Evolutionary conservation across 805 yeast genomes (phyloP).

Genomic region (Metschnikowia santaceciliae): DNA sequence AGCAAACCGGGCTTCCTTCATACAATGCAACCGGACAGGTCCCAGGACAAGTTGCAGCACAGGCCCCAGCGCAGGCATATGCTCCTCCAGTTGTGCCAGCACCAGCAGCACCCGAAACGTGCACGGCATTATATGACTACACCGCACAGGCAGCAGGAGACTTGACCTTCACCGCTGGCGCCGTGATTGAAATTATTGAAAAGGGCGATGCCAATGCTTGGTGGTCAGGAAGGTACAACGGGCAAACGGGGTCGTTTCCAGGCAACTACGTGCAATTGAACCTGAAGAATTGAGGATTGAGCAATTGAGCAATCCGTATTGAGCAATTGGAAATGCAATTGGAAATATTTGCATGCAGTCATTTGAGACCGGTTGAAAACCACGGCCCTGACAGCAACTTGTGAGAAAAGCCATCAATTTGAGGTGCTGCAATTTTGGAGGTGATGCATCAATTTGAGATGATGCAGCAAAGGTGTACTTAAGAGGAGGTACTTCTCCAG

Average conservation of each 20-base stretch:
- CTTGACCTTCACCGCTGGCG: conserved; percentile 81
- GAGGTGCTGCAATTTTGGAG: no score
- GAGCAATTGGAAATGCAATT: background rate
- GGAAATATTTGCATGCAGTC: no score
- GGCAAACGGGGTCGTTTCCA: conserved; percentile 88
- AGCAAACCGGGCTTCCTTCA: conserved; percentile 16
- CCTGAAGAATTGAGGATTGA: conserved; percentile 5
- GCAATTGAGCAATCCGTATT: background rate
- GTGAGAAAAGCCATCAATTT: no score
- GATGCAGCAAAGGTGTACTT: no score
- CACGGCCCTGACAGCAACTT: no score
- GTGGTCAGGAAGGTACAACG: conserved; percentile 94
- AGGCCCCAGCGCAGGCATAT: conserved; percentile 2
- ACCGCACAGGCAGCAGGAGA: conserved; percentile 93
- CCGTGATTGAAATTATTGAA: conserved; percentile 75
- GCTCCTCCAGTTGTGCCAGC: conserved; percentile 16
- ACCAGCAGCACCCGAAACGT: conserved; percentile 43
- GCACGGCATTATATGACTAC: conserved; percentile 90
- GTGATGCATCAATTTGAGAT: no score
- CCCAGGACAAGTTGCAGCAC: background rate
- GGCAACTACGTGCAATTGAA: conserved; percentile 90
- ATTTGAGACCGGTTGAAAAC: no score
- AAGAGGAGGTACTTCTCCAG: no score
- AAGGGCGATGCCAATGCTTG: conserved; percentile 90
- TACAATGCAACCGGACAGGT: conserved; percentile 14